Conservation (phyloP, 2,329 filamentous ascomycete genomes). For the Fusarium devonianum region DNA sequence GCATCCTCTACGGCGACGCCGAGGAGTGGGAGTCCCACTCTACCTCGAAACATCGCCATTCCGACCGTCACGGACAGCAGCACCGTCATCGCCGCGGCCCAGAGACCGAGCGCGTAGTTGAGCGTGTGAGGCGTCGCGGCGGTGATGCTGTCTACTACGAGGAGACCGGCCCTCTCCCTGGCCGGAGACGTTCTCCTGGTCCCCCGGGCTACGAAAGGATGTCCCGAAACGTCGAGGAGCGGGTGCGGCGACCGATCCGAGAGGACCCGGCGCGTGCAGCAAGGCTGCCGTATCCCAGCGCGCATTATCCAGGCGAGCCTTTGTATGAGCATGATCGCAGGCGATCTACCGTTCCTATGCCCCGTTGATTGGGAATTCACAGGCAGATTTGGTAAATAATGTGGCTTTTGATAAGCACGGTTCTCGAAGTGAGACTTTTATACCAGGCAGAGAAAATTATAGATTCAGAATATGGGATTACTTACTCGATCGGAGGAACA, state of each 20-base stretch:
- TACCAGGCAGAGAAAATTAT: too few relatives aligned
- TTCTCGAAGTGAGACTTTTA: conserved; percentile 1
- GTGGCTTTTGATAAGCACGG: not conserved
- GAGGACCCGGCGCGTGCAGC: conserved; percentile 16
- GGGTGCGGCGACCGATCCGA: conserved; percentile 9
- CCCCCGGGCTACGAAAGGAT: conserved; percentile 31
- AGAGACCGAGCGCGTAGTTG: conserved; percentile 18
- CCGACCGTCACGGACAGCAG: conserved; percentile 16
- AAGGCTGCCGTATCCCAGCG: conserved; percentile 32
- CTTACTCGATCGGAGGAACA: too few relatives aligned
- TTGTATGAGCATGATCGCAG: conserved; percentile 30
- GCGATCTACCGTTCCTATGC: conserved; percentile 17
- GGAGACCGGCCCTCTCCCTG: conserved; percentile 19
- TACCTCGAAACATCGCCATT: conserved; percentile 21
- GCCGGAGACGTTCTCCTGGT: conserved; percentile 17
- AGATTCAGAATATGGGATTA: too few relatives aligned
- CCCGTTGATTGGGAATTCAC: conserved; percentile 18
- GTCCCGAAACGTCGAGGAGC: conserved; percentile 20
- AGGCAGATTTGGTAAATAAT: not conserved
- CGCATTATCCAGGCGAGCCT: conserved; percentile 27
- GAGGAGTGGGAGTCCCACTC: conserved; percentile 42
- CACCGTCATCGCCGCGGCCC: conserved; percentile 23
- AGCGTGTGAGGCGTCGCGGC: conserved; percentile 23
- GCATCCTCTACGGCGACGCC: conserved; percentile 39
- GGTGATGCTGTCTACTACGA: conserved; percentile 33